Conservation (phyloP, 352 stramenopile species). For the Phytophthora brassicae region DNA sequence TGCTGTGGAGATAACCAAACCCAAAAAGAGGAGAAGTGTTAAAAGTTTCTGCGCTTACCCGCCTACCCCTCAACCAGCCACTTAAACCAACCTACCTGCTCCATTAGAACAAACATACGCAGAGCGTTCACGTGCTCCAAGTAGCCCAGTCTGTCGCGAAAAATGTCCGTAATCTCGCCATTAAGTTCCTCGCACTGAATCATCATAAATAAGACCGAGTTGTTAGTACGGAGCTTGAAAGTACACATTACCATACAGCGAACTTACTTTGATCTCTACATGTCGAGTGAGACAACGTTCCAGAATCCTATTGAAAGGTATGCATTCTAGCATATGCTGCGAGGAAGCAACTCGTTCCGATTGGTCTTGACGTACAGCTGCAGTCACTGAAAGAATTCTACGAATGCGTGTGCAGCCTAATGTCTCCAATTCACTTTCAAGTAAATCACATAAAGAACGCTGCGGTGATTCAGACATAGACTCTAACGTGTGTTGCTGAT, state of each 20-base stretch:
- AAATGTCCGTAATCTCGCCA: conserved; percentile 46
- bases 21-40: conserved; percentile 1
- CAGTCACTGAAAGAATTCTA: conserved; percentile 3
- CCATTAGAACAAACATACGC: conserved; percentile 71
- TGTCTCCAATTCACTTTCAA: conserved; percentile 17
- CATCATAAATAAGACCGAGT: background rate
- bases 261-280: conserved; percentile 33
- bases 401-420: conserved; percentile 11
- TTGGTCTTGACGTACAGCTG: background rate
- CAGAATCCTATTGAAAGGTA: conserved; percentile 43
- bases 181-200: conserved; percentile 54
- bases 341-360: background rate
- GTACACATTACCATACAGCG: background rate
- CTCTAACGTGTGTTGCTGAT: conserved; percentile 18
- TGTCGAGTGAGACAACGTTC: conserved; percentile 37
- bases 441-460: conserved; percentile 13
- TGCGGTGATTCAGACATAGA: conserved; percentile 1
- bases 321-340: conserved; percentile 24
- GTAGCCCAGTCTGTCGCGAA: conserved; percentile 54
- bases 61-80: background rate
- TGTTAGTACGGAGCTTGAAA: background rate
- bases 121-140: conserved; percentile 54
- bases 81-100: conserved; percentile 41
- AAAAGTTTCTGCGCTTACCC: background rate
- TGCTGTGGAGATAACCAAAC: conserved; percentile 40